Base-by-base conservation (phyloP, 331 rosid species). In the Malus hybrid region DNA sequence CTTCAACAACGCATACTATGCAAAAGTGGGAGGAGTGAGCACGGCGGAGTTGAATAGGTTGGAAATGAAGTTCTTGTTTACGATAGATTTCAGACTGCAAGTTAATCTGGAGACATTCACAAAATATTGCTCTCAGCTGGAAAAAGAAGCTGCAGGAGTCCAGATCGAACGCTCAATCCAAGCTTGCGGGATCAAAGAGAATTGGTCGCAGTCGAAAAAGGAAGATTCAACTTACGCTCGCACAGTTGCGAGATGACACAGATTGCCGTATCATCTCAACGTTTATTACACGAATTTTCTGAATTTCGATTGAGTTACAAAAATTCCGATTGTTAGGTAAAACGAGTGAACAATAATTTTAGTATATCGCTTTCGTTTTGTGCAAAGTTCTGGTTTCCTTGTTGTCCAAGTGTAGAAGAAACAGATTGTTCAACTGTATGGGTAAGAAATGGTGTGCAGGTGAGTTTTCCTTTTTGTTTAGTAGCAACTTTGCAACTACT, bases 1-100 rank as follows among this genome's bases (percentile, higher is more conserved):
- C 87, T 95, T 85, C 79, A 90, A 92, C 86, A 95, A 92, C 74
- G 97, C 97, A 12, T 95, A 95, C 86, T 95, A 92, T 75, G 99
- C 99, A n/a, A 95, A 77, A 86, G 99, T 92, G 50, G 99, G 99
- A 67, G 99, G 97, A 78, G 86, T 95, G 58, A 89, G 88, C 89
- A 95, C 96, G 0, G 77, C 66, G 4, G 99, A 95, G 83, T 71
- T 95, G 75, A 95, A 95, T 90, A 87, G 86, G 78, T 70, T 95
- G 92, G 99, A 95, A 85, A 86, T 90, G 89, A 89, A 83, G 71
- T 92, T 95, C 73, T 84, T 94, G 81, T 94, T 91, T 63, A 79
- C 86, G 28, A 87, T 94, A 79, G 96, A 94, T 84, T 95, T 95
- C 84, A 90, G 97, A 34, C 97, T 95, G 68, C 91, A 95, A 67